A percentile compares a stretch with the other conserved stretches of the same genome.
Conservation (phyloP, 352 stramenopile genomes). For the Globisporangium emineosum region DNA sequence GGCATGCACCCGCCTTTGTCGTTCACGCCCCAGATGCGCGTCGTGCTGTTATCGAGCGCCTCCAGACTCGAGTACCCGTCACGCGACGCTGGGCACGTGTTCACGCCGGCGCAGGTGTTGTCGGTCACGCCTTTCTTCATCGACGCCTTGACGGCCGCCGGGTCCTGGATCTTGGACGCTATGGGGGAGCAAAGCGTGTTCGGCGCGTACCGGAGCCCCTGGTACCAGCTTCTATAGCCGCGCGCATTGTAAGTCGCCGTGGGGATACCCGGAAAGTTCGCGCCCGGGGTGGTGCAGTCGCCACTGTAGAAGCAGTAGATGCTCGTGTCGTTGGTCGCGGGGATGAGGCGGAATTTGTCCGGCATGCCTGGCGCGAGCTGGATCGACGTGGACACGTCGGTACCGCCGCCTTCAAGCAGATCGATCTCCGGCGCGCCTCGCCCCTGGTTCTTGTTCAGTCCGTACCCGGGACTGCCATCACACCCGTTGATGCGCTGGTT, state of each 20-base stretch:
- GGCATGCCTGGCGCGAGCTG: slow-evolving; percentile 54
- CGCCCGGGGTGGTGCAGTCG: slow-evolving; percentile 37
- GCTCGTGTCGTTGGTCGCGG: slow-evolving; percentile 17
- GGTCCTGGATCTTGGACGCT: slow-evolving; percentile 29
- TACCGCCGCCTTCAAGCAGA: slow-evolving; percentile 87
- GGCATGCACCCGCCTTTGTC: slow-evolving; percentile 59
- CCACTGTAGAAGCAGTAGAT: slow-evolving; percentile 42
- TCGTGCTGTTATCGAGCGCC: slow-evolving; percentile 39
- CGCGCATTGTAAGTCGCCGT: slow-evolving; percentile 30
- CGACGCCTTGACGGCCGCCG: slow-evolving; percentile 33
- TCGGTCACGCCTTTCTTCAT: slow-evolving; percentile 40
- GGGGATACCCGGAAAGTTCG: slow-evolving; percentile 52
- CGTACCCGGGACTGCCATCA: slow-evolving; percentile 87
- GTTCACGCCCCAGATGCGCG: slow-evolving; percentile 64
- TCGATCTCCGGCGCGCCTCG: slow-evolving; percentile 95
- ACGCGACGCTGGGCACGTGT: slow-evolving; percentile 39
- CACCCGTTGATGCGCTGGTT: slow-evolving; percentile 88
- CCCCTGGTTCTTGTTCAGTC: slow-evolving; percentile 85
- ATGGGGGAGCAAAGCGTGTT: slow-evolving; percentile 47
- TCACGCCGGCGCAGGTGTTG: slow-evolving; percentile 40
- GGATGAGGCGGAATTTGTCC: slow-evolving; percentile 8
- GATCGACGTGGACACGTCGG: slow-evolving; percentile 67
- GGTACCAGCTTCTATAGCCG: slow-evolving; percentile 44
- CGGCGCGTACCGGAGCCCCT: slow-evolving; percentile 48
- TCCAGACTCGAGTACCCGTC: slow-evolving; percentile 49